These are phyloP conservation scores for Aspergillus nanangensis DNA, from an alignment of 495 filamentous ascomycete species.

Conservation along the genomic window DNA sequence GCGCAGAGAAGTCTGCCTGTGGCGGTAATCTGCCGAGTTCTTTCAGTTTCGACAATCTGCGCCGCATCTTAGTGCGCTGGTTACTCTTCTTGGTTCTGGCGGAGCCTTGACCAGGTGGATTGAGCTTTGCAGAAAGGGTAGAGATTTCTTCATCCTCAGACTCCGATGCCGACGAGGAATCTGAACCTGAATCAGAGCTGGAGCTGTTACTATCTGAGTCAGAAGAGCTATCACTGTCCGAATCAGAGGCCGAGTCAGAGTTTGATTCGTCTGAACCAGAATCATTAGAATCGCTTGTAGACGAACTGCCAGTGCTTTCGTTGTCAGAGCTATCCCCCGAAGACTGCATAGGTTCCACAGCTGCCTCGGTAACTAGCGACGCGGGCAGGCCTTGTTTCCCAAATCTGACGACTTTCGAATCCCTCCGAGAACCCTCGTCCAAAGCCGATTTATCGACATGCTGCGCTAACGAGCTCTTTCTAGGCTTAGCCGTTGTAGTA, in stretches of 20 bases:
- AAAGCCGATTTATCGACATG: not conserved
- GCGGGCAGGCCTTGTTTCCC: constrained; percentile 10
- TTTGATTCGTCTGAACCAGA: constrained; percentile 16
- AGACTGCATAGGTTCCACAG: constrained; percentile 4
- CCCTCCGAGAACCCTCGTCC: constrained; percentile 19
- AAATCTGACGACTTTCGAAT: constrained; percentile 35
- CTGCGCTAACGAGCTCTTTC: constrained; percentile 10
- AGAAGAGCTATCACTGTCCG: constrained; percentile 21
- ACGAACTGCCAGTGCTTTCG: constrained; percentile 16
- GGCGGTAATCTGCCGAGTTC: constrained; percentile 42
- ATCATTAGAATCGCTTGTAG: constrained; percentile 12
- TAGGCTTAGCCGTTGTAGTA: not conserved
- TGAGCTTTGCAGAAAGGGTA: constrained; percentile 15
- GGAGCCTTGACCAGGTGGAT: constrained; percentile 41
- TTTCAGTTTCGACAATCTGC: constrained; percentile 45
- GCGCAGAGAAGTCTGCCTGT: constrained; percentile 43
- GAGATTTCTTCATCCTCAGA: constrained; percentile 12
- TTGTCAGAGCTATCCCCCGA: constrained; percentile 1
- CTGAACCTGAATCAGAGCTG: constrained; percentile 15
- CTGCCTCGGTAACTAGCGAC: not conserved
- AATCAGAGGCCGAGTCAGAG: constrained; percentile 17
- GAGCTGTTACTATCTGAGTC: constrained; percentile 11
- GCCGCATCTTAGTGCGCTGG: constrained; percentile 43
- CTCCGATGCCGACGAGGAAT: constrained; percentile 25
- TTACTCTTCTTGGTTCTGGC: constrained; percentile 51